Conservation (phyloP, 1,139 yeast genomes). For the Pichia sp. region DNA sequence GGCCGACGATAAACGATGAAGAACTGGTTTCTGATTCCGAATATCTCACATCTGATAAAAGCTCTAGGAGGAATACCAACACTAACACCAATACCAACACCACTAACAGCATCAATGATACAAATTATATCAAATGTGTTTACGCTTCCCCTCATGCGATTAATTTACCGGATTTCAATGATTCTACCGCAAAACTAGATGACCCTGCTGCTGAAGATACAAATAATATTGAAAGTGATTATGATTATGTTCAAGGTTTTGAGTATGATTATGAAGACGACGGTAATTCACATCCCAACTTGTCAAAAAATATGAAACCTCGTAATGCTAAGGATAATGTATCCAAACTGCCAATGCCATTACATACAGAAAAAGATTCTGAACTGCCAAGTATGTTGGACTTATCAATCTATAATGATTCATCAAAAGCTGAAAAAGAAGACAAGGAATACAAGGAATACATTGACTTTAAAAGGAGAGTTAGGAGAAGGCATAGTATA, state of each 20-base stretch:
- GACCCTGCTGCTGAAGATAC: slow-evolving; percentile 1
- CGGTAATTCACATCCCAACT: no score
- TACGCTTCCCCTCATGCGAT: slow-evolving; percentile 10
- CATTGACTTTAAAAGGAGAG: slow-evolving; percentile 17
- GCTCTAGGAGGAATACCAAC: slow-evolving; percentile 3
- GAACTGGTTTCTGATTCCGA: slow-evolving; percentile 5
- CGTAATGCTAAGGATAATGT: no score
- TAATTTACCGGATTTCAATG: slow-evolving; percentile 6
- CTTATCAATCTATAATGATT: no score
- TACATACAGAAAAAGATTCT: background rate
- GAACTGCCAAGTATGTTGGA: background rate
- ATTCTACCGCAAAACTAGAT: background rate
- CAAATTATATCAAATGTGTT: slow-evolving; percentile 1
- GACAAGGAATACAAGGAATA: slow-evolving; percentile 10
- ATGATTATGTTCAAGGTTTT: slow-evolving; percentile 17
- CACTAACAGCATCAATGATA: background rate
- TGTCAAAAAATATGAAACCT: no score
- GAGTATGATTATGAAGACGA: slow-evolving; percentile 17
- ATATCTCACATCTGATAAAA: background rate
- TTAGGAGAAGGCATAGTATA: slow-evolving; percentile 27
- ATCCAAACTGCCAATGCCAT: slow-evolving; percentile 4
- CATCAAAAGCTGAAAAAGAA: background rate
- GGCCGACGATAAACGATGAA: slow-evolving; percentile 3
- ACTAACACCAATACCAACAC: background rate
- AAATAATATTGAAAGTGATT: slow-evolving; percentile 14